Evolutionary conservation across 2,329 filamentous ascomycete genomes (phyloP).

Genomic region (Microsporum audouinii): DNA sequence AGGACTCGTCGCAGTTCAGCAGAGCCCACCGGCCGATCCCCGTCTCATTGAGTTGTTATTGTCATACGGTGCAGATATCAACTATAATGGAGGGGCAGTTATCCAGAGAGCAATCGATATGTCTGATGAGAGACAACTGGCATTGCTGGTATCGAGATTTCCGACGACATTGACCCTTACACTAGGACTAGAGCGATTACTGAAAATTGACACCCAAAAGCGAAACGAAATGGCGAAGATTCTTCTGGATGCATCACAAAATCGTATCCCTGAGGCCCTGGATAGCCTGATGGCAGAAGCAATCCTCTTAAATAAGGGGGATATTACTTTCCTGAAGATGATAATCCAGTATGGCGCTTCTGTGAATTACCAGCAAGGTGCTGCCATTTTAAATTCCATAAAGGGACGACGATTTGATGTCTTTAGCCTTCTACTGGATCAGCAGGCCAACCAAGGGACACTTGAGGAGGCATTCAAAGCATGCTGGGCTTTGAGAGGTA

Average conservation of each 20-base stretch:
- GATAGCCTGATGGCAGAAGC: constrained; percentile 9
- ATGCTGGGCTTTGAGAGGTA: constrained; percentile 5
- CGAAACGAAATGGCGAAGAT: constrained; percentile 12
- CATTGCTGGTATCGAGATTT: constrained; percentile 9
- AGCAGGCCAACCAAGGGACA: constrained; percentile 5
- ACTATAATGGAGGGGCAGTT: constrained; percentile 12
- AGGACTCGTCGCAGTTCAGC: constrained; percentile 11
- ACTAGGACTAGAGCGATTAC: constrained; percentile 8
- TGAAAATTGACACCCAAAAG: constrained; percentile 3
- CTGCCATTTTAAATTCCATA: constrained; percentile 11
- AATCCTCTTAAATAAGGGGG: constrained; percentile 5
- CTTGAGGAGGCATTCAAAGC: constrained; percentile 12
- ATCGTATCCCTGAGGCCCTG: constrained; percentile 7
- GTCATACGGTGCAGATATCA: constrained; percentile 13
- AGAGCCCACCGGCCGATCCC: constrained; percentile 7
- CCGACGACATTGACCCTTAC: constrained; percentile 11
- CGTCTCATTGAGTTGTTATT: constrained; percentile 13
- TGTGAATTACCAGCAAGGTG: constrained; percentile 12
- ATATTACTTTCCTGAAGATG: constrained; percentile 12
- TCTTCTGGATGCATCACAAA: constrained; percentile 9
- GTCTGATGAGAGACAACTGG: constrained; percentile 13
- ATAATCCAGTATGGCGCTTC: constrained; percentile 14
- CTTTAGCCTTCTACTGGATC: constrained; percentile 11
- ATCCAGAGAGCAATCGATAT: constrained; percentile 13
- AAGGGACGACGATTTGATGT: constrained; percentile 11